Percentiles rank a stretch among this genome's conserved stretches.
phyloP scores from a whole-genome alignment of 1,284 basidiomycete genomes.

The Gymnopus androsaceus region DNA sequence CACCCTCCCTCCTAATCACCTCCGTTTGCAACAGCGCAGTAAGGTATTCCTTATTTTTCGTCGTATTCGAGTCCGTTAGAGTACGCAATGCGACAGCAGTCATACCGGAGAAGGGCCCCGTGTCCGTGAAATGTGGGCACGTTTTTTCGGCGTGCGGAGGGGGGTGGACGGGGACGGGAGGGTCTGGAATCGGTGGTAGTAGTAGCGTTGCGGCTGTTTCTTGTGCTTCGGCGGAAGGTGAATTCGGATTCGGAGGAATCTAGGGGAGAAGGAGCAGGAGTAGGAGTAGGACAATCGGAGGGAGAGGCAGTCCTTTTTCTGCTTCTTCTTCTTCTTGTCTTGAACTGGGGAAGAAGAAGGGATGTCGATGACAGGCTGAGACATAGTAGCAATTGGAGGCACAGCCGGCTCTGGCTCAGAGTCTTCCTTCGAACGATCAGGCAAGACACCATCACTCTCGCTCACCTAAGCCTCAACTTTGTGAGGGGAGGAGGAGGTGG shows the following conservation, averaged over 20 bases:
- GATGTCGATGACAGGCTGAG: background rate
- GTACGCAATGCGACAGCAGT: conserved; percentile 65
- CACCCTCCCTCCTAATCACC: conserved; percentile 70
- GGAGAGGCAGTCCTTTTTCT: background rate
- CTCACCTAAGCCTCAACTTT: background rate
- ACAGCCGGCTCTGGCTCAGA: background rate
- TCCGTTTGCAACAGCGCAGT: conserved; percentile 61
- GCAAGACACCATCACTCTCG: background rate
- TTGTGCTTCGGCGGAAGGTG: conserved; percentile 7
- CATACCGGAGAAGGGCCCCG: conserved; percentile 59
- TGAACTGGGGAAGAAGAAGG: background rate
- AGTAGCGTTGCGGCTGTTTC: conserved; percentile 1
- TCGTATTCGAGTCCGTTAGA: conserved; percentile 70
- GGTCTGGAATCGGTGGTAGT: background rate
- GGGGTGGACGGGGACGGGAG: background rate
- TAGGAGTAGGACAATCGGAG: background rate
- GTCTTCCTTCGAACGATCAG: background rate
- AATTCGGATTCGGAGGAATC: conserved; percentile 17
- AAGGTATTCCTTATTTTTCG: conserved; percentile 66
- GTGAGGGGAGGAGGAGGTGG: background rate
- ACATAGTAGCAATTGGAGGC: background rate
- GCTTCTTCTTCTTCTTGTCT: background rate
- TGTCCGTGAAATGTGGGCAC: conserved; percentile 37
- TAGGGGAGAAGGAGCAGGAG: conserved; percentile 15
- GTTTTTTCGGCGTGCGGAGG: conserved; percentile 10